Conservation (phyloP, 257 asterid genomes). For the Solanum clarkiae region DNA sequence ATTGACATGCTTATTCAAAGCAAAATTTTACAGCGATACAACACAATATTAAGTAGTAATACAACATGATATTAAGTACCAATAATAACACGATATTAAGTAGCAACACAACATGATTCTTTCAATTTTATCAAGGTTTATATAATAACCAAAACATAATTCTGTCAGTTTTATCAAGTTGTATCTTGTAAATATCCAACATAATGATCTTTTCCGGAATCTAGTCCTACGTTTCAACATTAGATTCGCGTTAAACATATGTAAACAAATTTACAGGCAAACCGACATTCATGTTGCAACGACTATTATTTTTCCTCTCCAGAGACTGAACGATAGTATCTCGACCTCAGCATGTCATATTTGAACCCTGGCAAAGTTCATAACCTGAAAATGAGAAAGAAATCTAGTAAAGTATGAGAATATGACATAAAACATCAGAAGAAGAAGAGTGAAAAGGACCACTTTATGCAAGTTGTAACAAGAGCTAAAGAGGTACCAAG, state of each 20-base stretch:
- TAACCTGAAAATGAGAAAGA: slow-evolving; percentile 14
- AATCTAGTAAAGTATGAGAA: neutral
- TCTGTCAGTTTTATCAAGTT: neutral
- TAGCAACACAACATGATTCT: too few relatives aligned
- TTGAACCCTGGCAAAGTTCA: slow-evolving; percentile 13
- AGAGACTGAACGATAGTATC: neutral
- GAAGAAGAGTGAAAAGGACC: neutral
- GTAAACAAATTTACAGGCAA: slow-evolving; percentile 2
- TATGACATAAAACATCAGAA: neutral
- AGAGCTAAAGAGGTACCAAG: neutral
- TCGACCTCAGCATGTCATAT: slow-evolving; percentile 42
- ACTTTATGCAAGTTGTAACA: too few relatives aligned
- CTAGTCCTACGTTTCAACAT: neutral
- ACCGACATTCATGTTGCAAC: neutral
- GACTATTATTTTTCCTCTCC: neutral
- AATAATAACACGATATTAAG: too few relatives aligned
- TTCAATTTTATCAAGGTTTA: neutral
- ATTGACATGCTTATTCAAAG: too few relatives aligned
- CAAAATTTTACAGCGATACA: too few relatives aligned
- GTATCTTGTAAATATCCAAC: neutral
- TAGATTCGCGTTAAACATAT: neutral
- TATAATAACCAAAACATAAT: neutral
- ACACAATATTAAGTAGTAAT: too few relatives aligned
- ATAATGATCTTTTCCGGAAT: neutral
- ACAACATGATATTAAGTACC: too few relatives aligned